These are phyloP conservation scores for Suillus lakei DNA, from an alignment of 768 basidiomycete species.

Conservation along the genomic window DNA sequence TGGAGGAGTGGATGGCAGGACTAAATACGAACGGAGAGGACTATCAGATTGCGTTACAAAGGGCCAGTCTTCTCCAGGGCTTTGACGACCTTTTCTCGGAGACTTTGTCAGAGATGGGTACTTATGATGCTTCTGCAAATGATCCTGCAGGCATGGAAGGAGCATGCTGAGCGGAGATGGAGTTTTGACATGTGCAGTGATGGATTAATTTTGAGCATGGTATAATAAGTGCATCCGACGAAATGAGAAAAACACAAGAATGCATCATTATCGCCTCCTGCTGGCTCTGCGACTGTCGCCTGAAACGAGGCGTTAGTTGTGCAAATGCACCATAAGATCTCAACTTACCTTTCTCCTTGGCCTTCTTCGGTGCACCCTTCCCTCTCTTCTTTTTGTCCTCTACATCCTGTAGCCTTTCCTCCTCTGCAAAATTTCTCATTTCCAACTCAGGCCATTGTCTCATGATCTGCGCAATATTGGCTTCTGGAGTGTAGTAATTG, in stretches of 20 bases:
- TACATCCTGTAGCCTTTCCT: slow-evolving; percentile 70
- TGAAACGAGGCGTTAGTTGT: slow-evolving; percentile 26
- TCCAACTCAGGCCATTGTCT: slow-evolving; percentile 59
- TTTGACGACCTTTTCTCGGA: slow-evolving; percentile 67
- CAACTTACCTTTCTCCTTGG: slow-evolving; percentile 64
- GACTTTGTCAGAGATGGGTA: slow-evolving; percentile 65
- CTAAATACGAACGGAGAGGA: slow-evolving; percentile 32
- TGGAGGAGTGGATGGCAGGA: slow-evolving; percentile 72
- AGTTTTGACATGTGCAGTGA: background rate
- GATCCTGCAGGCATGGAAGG: slow-evolving; percentile 24
- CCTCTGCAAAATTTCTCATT: slow-evolving; percentile 68
- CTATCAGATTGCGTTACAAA: slow-evolving; percentile 45
- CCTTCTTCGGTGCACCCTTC: slow-evolving; percentile 84
- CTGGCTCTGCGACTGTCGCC: slow-evolving; percentile 57
- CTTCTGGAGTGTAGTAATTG: slow-evolving; percentile 75
- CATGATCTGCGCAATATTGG: slow-evolving; percentile 58
- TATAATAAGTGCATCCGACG: background rate
- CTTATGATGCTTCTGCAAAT: slow-evolving; percentile 38
- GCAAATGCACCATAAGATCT: background rate
- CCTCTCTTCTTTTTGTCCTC: slow-evolving; percentile 73
- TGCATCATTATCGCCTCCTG: slow-evolving; percentile 42
- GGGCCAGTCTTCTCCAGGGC: slow-evolving; percentile 59
- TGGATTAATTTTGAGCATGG: background rate
- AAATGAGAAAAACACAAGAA: slow-evolving; percentile 7
- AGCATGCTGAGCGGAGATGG: slow-evolving; percentile 21